Percentiles rank a stretch among this genome's conserved stretches.
Conservation (phyloP, 495 filamentous ascomycete species). For the Penicillium subrubescens region DNA sequence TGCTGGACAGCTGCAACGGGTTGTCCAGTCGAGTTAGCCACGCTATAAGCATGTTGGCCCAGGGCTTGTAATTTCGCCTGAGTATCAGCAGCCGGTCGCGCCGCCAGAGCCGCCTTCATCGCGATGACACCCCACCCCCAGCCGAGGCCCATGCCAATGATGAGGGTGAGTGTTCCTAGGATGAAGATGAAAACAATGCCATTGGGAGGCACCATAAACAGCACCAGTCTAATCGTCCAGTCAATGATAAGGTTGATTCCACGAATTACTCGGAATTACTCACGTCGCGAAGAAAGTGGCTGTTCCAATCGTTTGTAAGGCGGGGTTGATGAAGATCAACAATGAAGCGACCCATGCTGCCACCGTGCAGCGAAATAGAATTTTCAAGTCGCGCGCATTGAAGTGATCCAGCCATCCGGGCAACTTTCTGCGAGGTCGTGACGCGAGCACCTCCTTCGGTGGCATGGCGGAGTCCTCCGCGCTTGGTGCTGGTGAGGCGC, state of each 20-base stretch:
- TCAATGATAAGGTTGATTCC: conserved; percentile 3
- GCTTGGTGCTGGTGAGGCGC: conserved; percentile 10
- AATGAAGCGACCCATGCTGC: conserved; percentile 46
- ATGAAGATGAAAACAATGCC: conserved; percentile 44
- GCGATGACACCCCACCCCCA: conserved; percentile 48
- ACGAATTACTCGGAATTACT: conserved; percentile 6
- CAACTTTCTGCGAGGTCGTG: conserved; percentile 25
- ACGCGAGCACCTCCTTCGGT: not conserved
- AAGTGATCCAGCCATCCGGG: conserved; percentile 47
- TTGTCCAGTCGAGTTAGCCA: conserved; percentile 39
- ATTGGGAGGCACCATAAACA: conserved; percentile 41
- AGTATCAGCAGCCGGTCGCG: conserved; percentile 38
- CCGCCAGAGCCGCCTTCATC: conserved; percentile 45
- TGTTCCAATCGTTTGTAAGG: conserved; percentile 29
- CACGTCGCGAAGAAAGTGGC: conserved; percentile 37
- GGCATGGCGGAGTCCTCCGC: conserved; percentile 9
- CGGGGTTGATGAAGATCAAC: conserved; percentile 44
- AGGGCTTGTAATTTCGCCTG: conserved; percentile 35
- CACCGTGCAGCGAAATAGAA: conserved; percentile 45
- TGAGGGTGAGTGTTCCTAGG: conserved; percentile 34
- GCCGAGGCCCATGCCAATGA: conserved; percentile 39
- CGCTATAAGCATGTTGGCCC: conserved; percentile 31
- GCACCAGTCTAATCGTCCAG: conserved; percentile 28
- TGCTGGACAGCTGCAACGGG: conserved; percentile 23
- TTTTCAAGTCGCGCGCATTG: conserved; percentile 48